phyloP scores from a whole-genome alignment of 345 rosid genomes.

The Euphorbia pulcherrima region DNA sequence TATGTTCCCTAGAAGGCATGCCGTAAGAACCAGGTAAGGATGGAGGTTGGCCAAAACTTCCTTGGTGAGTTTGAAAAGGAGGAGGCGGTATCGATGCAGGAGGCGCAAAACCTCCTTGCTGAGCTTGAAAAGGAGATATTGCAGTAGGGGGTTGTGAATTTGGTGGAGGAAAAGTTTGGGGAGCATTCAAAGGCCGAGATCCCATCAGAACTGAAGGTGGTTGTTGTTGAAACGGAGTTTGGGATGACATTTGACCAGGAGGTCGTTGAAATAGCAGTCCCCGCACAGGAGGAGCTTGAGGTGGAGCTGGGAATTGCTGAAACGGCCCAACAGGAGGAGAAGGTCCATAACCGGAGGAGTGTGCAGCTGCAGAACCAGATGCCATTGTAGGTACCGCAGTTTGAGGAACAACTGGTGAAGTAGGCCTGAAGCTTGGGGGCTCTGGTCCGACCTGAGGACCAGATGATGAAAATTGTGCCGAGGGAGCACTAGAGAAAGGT shows the following conservation, averaged over 20 bases:
- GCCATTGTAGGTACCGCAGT: constrained; percentile 38
- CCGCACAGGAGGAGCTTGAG: constrained; percentile 47
- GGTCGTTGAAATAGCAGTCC: constrained; percentile 53
- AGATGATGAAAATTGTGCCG: constrained; percentile 55
- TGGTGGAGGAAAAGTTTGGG: constrained; percentile 38
- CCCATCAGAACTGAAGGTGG: constrained; percentile 60
- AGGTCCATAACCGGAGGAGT: constrained; percentile 47
- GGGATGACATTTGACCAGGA: constrained; percentile 44
- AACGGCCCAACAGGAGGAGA: constrained; percentile 43
- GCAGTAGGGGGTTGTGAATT: constrained; percentile 44
- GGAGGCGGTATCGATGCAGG: constrained; percentile 40
- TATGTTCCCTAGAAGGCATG: constrained; percentile 46
- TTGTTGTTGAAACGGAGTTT: constrained; percentile 47
- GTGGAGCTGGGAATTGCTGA: constrained; percentile 44
- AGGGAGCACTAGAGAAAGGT: constrained; percentile 62
- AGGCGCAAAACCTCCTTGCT: constrained; percentile 48
- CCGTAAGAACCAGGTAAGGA: constrained; percentile 38
- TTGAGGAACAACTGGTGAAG: constrained; percentile 43
- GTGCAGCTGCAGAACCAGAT: constrained; percentile 43
- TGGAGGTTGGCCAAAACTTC: constrained; percentile 46
- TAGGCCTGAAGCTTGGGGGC: constrained; percentile 44
- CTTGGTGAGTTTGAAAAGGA: constrained; percentile 48
- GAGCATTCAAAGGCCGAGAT: constrained; percentile 38
- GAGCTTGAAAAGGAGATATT: constrained; percentile 48
- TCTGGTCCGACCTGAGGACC: constrained; percentile 50